Evolutionary conservation across 169 alveolate species (phyloP).

Genomic region (Eimeria praecox): DNA sequence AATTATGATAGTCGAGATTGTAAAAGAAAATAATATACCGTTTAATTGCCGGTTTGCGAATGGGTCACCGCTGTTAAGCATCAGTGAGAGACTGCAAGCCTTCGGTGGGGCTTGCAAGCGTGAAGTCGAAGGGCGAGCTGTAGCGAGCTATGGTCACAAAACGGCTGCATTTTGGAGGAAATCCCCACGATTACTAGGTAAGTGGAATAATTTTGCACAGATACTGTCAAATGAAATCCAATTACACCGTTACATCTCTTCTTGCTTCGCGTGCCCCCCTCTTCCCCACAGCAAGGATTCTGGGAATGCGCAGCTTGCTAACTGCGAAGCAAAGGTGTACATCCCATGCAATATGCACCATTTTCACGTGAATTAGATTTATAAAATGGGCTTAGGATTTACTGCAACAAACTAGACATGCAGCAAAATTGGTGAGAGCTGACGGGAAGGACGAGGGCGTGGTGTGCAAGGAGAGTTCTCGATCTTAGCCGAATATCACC

Average conservation of each 20-base stretch:
- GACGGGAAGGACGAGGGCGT: not conserved
- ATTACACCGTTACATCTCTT: not conserved
- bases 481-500: not conserved
- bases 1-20: not conserved
- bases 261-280: constrained; percentile 8
- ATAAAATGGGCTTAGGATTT: not conserved
- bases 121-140: not conserved
- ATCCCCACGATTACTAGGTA: no score
- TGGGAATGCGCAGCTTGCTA: not conserved
- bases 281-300: constrained; percentile 35
- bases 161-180: not conserved
- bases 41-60: not conserved
- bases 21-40: not conserved
- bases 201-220: not conserved
- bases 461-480: not conserved
- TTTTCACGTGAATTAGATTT: not conserved
- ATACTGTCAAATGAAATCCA: not conserved
- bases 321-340: not conserved
- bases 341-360: not conserved
- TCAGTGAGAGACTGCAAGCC: constrained; percentile 8
- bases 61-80: not conserved
- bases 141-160: not conserved
- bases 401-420: not conserved
- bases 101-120: constrained; percentile 54
- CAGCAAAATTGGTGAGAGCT: not conserved